Percentiles rank a stretch among this genome's conserved stretches.
Conservation (phyloP, 257 asterid species). For the Mitragyna speciosa region DNA sequence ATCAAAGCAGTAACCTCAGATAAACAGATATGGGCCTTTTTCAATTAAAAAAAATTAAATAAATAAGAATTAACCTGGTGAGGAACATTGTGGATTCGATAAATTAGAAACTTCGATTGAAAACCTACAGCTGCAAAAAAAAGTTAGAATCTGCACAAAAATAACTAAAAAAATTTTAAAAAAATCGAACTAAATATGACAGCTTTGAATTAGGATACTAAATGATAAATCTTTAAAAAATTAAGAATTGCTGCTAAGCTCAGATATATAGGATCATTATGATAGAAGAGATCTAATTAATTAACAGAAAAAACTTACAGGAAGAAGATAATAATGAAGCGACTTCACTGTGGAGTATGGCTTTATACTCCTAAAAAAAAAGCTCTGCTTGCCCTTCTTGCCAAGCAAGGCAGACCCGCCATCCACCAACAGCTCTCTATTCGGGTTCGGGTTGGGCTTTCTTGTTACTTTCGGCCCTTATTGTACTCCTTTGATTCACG, state of each 20-base stretch:
- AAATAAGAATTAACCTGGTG: slow-evolving; percentile 51
- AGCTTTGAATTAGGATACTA: not conserved
- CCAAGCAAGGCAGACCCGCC: slow-evolving; percentile 6
- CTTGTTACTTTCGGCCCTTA: not conserved
- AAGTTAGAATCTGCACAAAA: not conserved
- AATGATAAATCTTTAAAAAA: not conserved
- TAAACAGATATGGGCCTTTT: not conserved
- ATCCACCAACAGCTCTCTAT: not conserved
- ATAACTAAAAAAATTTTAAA: not conserved
- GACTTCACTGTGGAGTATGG: not conserved
- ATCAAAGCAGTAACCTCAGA: not conserved
- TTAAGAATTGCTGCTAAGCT: not conserved
- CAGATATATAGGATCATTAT: not conserved
- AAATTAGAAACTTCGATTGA: slow-evolving; percentile 10
- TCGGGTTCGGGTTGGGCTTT: not conserved
- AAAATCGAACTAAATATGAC: not conserved
- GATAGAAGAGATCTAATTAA: slow-evolving; percentile 1
- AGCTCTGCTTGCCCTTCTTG: slow-evolving; percentile 11
- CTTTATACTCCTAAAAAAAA: too few relatives aligned
- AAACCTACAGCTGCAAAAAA: slow-evolving; percentile 18
- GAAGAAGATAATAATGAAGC: not conserved
- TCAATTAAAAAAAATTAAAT: not conserved
- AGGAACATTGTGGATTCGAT: slow-evolving; percentile 58
- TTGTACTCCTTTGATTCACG: too few relatives aligned
- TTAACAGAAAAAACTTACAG: not conserved